Evolutionary conservation across 1,139 yeast species (phyloP), one percentile per base, ranked within the genome.

Genomic region (Nakaseomyces bracarensis): DNA sequence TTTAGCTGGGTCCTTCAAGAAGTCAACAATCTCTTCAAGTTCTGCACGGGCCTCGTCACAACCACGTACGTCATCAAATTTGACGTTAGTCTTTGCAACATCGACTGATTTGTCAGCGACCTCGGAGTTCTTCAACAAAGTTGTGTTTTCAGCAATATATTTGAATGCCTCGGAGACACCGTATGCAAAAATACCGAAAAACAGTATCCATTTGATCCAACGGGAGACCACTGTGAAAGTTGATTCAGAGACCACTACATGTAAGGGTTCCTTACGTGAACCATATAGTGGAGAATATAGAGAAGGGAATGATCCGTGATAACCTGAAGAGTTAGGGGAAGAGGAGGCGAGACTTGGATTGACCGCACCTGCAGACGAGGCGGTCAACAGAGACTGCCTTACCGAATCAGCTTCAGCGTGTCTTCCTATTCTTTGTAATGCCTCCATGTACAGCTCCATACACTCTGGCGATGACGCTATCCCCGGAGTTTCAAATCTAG

Each of bases 31-130:
- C 64, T 91, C 99, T 64, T 89, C 96, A 49, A 91, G 72, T 65
- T 93, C 98, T 4, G 94, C 89, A 58, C 96, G 79, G 11, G 99
- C 98, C 67, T 93, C 99, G 63, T 93, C 99, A 50, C 93, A 95
- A 41, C 99, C 99, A 59, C 91, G 85, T 28, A 93, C 97, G 61
- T 93, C 99, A 38, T 77, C 75, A 62, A 93, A 93, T 58, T 79
- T 79, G 37, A 89, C 97, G 33, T 85, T 84, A 9, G 94, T 83
- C 59, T 85, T 85, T 23, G 83, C 74, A 38, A 86, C 91, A 56
- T 91, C 96, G 40, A 82, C 81, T 4, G 85, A 72, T 58, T 80
- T 79, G 54, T 83, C 94, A 19, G 79, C 76, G 3, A 79, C 80
- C 46, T 82, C 85, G 16, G 84, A 68, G 49, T 82, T 81, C 56